A percentile compares a stretch with the other conserved stretches of the same genome.
Conservation (phyloP, 1,284 basidiomycete species). For the Ceratobasidium sp. region DNA sequence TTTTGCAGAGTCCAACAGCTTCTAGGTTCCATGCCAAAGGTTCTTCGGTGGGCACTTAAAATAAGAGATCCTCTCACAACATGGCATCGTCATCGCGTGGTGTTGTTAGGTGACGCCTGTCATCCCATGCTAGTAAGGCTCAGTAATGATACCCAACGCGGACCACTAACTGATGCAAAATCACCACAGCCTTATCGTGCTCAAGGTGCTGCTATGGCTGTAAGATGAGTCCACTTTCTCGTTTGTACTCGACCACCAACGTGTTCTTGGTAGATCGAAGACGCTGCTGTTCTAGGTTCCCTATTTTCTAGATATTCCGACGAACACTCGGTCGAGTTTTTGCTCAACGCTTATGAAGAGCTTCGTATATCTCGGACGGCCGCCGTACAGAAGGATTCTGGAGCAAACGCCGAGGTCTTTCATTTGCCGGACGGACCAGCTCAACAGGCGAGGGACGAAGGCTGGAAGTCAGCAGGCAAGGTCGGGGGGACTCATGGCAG, state of each 20-base stretch:
- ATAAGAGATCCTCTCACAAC: conserved; percentile 57
- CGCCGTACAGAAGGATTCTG: conserved; percentile 41
- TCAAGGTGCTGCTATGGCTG: conserved; percentile 63
- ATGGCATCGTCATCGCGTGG: conserved; percentile 66
- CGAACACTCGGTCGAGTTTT: conserved; percentile 63
- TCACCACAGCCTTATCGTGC: conserved; percentile 59
- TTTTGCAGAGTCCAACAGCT: conserved; percentile 45
- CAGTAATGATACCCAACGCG: background rate
- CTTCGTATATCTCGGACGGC: conserved; percentile 48
- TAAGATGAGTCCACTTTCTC: conserved; percentile 50
- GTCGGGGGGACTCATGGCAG: conserved; percentile 31
- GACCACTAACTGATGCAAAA: background rate
- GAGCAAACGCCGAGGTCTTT: conserved; percentile 49
- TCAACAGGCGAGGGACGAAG: conserved; percentile 45
- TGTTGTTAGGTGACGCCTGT: conserved; percentile 65
- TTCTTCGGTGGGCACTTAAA: conserved; percentile 38
- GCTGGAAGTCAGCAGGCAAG: conserved; percentile 46
- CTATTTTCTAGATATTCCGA: conserved; percentile 67
- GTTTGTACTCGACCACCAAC: background rate
- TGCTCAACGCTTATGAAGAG: conserved; percentile 48
- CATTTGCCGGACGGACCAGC: conserved; percentile 49
- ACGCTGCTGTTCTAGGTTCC: conserved; percentile 68
- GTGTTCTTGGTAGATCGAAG: conserved; percentile 57
- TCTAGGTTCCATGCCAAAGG: conserved; percentile 33
- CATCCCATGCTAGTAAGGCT: conserved; percentile 58